These are phyloP conservation scores for Cladobotryum protrusum DNA, from an alignment of 2,329 filamentous ascomycete species.

Conservation along the genomic window DNA sequence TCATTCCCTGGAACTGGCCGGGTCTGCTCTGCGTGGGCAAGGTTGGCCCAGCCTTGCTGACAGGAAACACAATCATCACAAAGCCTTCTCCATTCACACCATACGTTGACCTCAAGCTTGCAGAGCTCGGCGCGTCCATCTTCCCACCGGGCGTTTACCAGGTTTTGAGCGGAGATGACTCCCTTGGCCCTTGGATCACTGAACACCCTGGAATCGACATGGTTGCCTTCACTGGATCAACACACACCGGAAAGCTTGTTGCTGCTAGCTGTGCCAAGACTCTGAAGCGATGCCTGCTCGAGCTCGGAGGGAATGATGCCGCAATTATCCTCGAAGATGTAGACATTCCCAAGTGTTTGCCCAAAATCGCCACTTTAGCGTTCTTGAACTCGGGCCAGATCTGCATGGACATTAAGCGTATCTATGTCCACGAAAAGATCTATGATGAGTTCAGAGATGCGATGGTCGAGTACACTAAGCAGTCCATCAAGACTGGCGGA, in stretches of 20 bases:
- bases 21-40: conserved; percentile 43
- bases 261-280: conserved; percentile 64
- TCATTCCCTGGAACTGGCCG: conserved; percentile 47
- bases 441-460: conserved; percentile 45
- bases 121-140: conserved; percentile 49
- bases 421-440: conserved; percentile 53
- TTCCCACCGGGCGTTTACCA: conserved; percentile 59
- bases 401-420: conserved; percentile 53
- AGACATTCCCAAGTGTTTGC: conserved; percentile 33
- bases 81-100: conserved; percentile 55
- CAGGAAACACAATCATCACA: conserved; percentile 50
- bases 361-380: conserved; percentile 37
- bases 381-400: conserved; percentile 51
- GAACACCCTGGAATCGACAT: conserved; percentile 52
- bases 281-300: conserved; percentile 59
- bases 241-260: conserved; percentile 62
- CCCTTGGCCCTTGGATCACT: conserved; percentile 53
- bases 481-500: conserved; percentile 39
- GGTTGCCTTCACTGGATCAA: conserved; percentile 68
- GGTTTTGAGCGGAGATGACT: conserved; percentile 52
- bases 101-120: conserved; percentile 52
- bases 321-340: conserved; percentile 42
- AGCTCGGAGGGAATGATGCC: conserved; percentile 64
- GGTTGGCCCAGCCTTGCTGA: conserved; percentile 48
- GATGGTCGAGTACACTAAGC: conserved; percentile 39